Evolutionary conservation across 1,284 basidiomycete species (phyloP).

Genomic region (Rhodotorula sp.): DNA sequence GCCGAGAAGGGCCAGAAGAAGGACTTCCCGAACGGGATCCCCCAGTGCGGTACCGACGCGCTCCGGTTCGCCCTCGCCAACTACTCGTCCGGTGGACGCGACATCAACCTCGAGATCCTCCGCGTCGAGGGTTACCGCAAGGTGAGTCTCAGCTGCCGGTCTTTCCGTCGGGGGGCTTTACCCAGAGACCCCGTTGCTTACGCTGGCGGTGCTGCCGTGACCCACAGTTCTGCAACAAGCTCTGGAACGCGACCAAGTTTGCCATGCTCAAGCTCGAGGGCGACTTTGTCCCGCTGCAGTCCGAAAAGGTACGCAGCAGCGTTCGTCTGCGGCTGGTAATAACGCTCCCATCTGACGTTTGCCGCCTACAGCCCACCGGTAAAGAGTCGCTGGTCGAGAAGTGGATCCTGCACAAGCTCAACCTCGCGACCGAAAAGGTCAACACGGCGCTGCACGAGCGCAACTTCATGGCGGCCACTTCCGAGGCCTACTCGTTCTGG

Average conservation of each 20-base stretch:
- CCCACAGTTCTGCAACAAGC: conserved; percentile 92
- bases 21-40: conserved; percentile 98
- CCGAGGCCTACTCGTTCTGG: conserved; percentile 89
- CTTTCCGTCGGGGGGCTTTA: not conserved
- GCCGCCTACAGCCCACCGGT: conserved; percentile 66
- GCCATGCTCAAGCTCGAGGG: conserved; percentile 91
- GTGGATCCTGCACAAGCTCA: conserved; percentile 95
- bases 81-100: conserved; percentile 80
- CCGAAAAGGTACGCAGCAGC: conserved; percentile 60
- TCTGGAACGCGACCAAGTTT: conserved; percentile 99
- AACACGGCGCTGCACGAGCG: conserved; percentile 74
- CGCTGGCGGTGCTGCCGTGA: not conserved
- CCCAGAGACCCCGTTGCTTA: too few relatives aligned
- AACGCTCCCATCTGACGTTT: not conserved
- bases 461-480: conserved; percentile 91
- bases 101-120: conserved; percentile 93
- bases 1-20: conserved; percentile 97
- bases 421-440: conserved; percentile 72
- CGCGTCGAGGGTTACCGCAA: conserved; percentile 99
- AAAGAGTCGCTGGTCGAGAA: conserved; percentile 87
- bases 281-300: conserved; percentile 69
- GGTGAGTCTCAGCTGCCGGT: conserved; percentile 31
- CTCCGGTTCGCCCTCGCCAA: conserved; percentile 92
- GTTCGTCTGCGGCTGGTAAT: not conserved
- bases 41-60: conserved; percentile 97